Percentiles rank a stretch among this genome's conserved stretches.
phyloP scores from a whole-genome alignment of 2,329 filamentous ascomycete genomes.

The Bipolaris gigantea region DNA sequence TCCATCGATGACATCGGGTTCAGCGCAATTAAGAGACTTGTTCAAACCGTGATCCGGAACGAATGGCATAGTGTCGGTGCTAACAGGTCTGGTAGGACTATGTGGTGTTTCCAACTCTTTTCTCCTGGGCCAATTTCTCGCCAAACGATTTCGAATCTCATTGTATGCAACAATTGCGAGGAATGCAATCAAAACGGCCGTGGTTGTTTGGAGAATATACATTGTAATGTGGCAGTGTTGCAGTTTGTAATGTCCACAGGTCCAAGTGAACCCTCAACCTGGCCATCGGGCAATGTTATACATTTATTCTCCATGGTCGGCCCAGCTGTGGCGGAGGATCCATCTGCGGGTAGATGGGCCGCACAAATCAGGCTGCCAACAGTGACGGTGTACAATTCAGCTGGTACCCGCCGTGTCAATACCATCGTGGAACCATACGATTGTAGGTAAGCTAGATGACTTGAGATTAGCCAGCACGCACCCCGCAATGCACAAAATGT shows the following conservation, averaged over 20 bases:
- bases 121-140: slow-evolving; percentile 16
- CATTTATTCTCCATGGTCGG: not conserved
- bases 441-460: slow-evolving; percentile 4
- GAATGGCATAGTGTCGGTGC: not conserved
- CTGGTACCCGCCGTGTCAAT: slow-evolving; percentile 6
- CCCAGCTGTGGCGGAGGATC: not conserved
- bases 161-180: slow-evolving; percentile 23
- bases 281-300: not conserved
- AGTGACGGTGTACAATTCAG: not conserved
- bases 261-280: not conserved
- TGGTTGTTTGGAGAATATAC: slow-evolving; percentile 28
- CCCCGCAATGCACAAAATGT: slow-evolving; percentile 3
- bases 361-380: slow-evolving; percentile 9
- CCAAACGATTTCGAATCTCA: slow-evolving; percentile 18
- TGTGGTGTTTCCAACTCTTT: slow-evolving; percentile 21
- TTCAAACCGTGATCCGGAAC: not conserved
- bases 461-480: slow-evolving; percentile 4
- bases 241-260: not conserved
- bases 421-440: slow-evolving; percentile 4
- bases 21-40: not conserved
- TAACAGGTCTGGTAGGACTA: slow-evolving; percentile 10
- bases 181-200: slow-evolving; percentile 24
- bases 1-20: not conserved
- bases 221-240: slow-evolving; percentile 7
- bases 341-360: not conserved